Evolutionary conservation across 1,284 basidiomycete genomes (phyloP), one percentile per base, ranked within the genome.

Genomic region (Salmacisia buchloeana): DNA sequence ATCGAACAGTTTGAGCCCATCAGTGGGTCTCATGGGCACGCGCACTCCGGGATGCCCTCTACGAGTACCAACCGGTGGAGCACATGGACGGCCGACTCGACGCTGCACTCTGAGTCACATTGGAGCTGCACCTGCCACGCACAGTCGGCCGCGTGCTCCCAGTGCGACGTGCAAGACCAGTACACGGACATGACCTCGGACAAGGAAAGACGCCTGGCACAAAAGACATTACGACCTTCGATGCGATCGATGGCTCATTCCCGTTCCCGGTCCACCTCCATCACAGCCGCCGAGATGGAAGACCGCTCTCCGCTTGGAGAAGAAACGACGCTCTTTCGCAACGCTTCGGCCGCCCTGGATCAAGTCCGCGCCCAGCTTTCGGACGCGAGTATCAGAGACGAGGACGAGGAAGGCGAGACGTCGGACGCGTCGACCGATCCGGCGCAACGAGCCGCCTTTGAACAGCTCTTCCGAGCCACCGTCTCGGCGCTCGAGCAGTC

Each of bases 401-500:
- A 21, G 21, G 45, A 25, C 5, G 45, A 27, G 10, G 45, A 49
- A 27, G 25, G 45, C 13, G 45, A 31, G 13, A 18, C 29, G 9
- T 29, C 27, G 18, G 45, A 31, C 29, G 15, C 29, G 9, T 29
- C 27, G 18, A 13, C 23, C 4, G 29, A 33, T 18, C 27, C 49
- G 12, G 27, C 27, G 18, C 21, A 49, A 49, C 49, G 27, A 54
- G 29, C 31, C 13, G 49, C 49, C 49, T 54, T 54, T 15, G 49
- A 54, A n/a, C 6, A 54, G 15, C 49, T 54, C 27, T 54, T 54
- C 49, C 25, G 34, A 9, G 49, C 49, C 27, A 54, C 49, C 6
- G 49, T 29, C 27, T 33, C 27, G 18, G 56, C 56, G 6, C 56
- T 58, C 33, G 56, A 58, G 34, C 35, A 23, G n/a, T 58, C 56